Evolutionary conservation across 1,284 basidiomycete genomes (phyloP), one percentile per base, ranked within the genome.

Genomic region (Ustilago vetiveriae): DNA sequence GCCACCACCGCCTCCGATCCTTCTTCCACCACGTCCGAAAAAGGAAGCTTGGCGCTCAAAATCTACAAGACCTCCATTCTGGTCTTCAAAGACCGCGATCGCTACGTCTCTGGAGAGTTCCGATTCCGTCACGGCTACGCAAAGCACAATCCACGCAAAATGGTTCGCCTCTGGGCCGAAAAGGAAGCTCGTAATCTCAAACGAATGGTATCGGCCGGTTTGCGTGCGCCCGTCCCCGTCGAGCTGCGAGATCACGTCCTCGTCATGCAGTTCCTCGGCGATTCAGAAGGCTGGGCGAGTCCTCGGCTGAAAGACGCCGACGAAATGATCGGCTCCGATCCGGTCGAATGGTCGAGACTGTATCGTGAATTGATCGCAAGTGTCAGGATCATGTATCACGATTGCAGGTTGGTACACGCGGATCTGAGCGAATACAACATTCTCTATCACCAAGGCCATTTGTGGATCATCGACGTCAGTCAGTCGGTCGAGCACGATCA

Each of bases 401-500:
- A 86, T 32, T 98, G 96, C 86, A 90, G 89, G 59, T 88, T 99
- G 50, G 95, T 99, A 0, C 96, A 99, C 76, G 96, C 96, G 53
- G 96, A 99, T 85, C 85, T 99, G 57, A 94, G 91, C 62, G 96
- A 99, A 83, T 99, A 98, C 87, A 99, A 99, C 82, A 90, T 99
- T 69, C 86, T 99, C 88, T 86, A 85, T 59, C 87, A 88, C 76
- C 69, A 84, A 13, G 76, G 72, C 2, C 92, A 94, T 79, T 86
- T 97, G 14, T 94, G 88, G 84, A 91, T 98, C 78, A 98, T 99
- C 83, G 96, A 99, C 82, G 96, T 99, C 60, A 96, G 93, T 3
- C 96, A 99, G 83, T 94, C 92, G 51, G 95, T 99, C 37, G 96
- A 99, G 80, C 94, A 98, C 78, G 95, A 98, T 82, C 96, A 99